Evolutionary conservation across 2,329 filamentous ascomycete species (phyloP).

Genomic region (Cytospora schulzeri): DNA sequence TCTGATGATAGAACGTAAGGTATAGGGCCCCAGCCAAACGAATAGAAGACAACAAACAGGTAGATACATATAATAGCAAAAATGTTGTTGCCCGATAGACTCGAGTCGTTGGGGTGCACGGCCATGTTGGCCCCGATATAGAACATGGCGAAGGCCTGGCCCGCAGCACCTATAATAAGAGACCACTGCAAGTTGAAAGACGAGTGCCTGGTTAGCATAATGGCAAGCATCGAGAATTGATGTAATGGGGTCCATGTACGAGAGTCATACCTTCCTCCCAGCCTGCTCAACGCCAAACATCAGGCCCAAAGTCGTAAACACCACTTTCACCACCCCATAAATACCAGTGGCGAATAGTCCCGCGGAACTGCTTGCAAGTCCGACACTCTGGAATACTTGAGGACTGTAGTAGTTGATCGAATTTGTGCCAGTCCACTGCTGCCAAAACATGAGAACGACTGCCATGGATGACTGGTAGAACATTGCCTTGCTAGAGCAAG

Average conservation of each 20-base stretch:
- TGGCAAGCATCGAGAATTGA: not conserved
- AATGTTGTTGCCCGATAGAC: constrained; percentile 42
- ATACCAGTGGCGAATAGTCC: constrained; percentile 73
- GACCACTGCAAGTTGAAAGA: constrained; percentile 45
- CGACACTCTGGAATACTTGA: constrained; percentile 65
- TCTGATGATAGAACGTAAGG: constrained; percentile 34
- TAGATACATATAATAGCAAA: constrained; percentile 48
- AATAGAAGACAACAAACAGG: constrained; percentile 46
- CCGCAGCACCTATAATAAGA: constrained; percentile 46
- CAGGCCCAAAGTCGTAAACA: constrained; percentile 35
- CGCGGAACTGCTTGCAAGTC: constrained; percentile 56
- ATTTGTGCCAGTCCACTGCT: constrained; percentile 54
- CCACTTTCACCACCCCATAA: constrained; percentile 72
- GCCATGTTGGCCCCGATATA: constrained; percentile 43
- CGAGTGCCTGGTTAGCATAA: not conserved
- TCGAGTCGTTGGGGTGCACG: constrained; percentile 36
- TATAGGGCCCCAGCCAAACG: constrained; percentile 34
- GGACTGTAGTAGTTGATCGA: constrained; percentile 61
- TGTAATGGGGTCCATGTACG: too few species aligned
- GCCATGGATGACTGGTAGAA: constrained; percentile 38
- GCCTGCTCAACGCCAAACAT: constrained; percentile 28
- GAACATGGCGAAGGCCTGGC: constrained; percentile 46
- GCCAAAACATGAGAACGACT: constrained; percentile 24
- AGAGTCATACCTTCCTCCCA: constrained; percentile 21
- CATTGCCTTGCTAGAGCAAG: constrained; percentile 50